Evolutionary conservation across 2,329 filamentous ascomycete species (phyloP).

Genomic region (Epichloe coenophiala): DNA sequence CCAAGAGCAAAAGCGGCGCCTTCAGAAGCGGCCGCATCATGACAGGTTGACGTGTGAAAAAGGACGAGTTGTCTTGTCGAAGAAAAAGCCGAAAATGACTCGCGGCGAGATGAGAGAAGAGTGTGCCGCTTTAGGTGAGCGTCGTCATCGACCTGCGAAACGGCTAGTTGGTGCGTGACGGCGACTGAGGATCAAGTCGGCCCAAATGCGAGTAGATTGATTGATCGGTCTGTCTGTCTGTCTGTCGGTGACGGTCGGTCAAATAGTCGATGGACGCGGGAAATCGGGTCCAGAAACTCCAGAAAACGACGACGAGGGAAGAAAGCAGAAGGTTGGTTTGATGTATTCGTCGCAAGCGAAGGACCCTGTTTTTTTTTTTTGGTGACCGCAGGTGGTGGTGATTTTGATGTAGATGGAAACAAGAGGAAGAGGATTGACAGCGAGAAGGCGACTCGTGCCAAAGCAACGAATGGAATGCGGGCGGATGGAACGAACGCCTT

Average conservation of each 20-base stretch:
- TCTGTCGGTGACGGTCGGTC: neutral
- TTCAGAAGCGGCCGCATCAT: conserved; percentile 34
- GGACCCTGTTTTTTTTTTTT: neutral
- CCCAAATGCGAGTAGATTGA: too few relatives aligned
- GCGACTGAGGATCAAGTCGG: neutral
- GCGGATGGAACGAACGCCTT: neutral
- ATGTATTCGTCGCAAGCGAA: neutral
- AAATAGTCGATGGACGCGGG: neutral
- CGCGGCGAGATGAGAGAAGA: neutral
- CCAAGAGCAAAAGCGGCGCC: conserved; percentile 31
- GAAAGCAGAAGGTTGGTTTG: neutral
- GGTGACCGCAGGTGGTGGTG: neutral
- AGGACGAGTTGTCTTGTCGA: neutral
- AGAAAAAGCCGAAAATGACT: neutral
- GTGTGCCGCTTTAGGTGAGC: neutral
- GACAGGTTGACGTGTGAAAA: conserved; percentile 1
- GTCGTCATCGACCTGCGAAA: conserved; percentile 3
- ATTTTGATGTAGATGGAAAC: neutral
- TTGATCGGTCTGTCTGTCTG: neutral
- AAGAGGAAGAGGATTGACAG: neutral
- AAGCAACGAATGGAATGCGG: neutral
- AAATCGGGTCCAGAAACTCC: neutral
- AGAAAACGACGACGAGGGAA: neutral
- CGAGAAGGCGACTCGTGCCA: neutral
- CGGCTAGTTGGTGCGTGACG: neutral